Evolutionary conservation across 179 eudicot species (phyloP).

Genomic region (Heliamphora pulchella): DNA sequence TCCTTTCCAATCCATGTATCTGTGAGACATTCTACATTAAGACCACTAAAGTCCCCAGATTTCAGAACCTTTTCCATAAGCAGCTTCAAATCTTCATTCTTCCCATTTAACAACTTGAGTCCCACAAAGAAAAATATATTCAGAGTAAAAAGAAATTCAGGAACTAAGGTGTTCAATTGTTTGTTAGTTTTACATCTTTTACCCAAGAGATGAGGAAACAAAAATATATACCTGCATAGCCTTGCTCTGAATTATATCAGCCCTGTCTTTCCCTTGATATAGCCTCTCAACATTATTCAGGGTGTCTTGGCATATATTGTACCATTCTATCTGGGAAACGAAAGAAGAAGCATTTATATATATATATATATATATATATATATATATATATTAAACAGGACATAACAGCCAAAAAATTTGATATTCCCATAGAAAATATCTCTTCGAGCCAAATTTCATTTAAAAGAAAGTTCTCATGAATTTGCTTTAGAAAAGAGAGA

Average conservation of each 20-base stretch:
- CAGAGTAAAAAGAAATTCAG: conserved; percentile 1
- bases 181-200: background rate
- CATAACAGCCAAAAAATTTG: background rate
- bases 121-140: conserved; percentile 13
- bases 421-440: background rate
- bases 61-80: conserved; percentile 55
- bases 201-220: conserved; percentile 10
- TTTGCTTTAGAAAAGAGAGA: background rate
- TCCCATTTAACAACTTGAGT: conserved; percentile 55
- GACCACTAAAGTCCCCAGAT: conserved; percentile 60
- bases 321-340: conserved; percentile 75
- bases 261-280: conserved; percentile 68
- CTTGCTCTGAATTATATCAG: conserved; percentile 62
- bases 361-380: background rate
- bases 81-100: conserved; percentile 66
- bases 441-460: background rate
- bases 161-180: background rate
- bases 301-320: conserved; percentile 60
- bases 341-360: background rate
- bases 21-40: conserved; percentile 85
- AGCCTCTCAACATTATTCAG: conserved; percentile 56
- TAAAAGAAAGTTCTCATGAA: background rate
- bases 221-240: conserved; percentile 54
- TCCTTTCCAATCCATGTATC: conserved; percentile 93
- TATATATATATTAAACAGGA: background rate